Conservation (phyloP, 306 rosid genomes). For the Rosa rugosa region DNA sequence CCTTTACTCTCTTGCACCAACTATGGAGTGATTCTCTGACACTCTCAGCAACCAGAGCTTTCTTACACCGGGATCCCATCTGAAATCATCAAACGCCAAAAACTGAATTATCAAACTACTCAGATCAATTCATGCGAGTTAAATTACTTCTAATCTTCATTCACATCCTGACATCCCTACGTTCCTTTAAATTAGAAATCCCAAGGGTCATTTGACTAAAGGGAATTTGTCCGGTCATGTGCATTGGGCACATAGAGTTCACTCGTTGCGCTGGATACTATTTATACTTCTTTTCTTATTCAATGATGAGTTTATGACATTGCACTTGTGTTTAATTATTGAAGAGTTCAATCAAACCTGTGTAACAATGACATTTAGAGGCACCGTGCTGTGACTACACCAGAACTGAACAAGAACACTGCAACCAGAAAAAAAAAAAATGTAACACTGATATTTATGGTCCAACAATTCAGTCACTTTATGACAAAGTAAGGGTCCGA, state of each 20-base stretch:
- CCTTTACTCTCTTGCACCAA: constrained; percentile 97
- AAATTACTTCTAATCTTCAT: not conserved
- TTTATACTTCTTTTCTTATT: not conserved
- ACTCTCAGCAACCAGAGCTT: constrained; percentile 82
- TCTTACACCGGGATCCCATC: constrained; percentile 90
- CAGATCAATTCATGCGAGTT: not conserved
- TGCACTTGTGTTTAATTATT: not conserved
- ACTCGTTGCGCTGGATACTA: not conserved
- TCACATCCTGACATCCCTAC: too few species aligned
- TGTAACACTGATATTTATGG: constrained; percentile 6
- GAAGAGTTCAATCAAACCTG: constrained; percentile 55
- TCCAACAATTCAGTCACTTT: not conserved
- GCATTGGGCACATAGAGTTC: not conserved
- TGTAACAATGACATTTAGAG: constrained; percentile 83
- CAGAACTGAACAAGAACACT: constrained; percentile 90
- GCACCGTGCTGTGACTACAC: constrained; percentile 95
- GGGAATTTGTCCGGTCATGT: not conserved
- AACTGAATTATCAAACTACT: not conserved
- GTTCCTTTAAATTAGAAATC: not conserved
- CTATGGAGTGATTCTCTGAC: constrained; percentile 91
- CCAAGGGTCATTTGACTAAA: too few species aligned
- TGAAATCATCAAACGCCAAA: constrained; percentile 24
- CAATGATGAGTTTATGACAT: not conserved
- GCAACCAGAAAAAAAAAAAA: constrained; percentile 31
- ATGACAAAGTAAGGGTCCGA: not conserved